phyloP scores from a whole-genome alignment of 1,284 basidiomycete genomes.

The Malassezia yamatoensis region DNA sequence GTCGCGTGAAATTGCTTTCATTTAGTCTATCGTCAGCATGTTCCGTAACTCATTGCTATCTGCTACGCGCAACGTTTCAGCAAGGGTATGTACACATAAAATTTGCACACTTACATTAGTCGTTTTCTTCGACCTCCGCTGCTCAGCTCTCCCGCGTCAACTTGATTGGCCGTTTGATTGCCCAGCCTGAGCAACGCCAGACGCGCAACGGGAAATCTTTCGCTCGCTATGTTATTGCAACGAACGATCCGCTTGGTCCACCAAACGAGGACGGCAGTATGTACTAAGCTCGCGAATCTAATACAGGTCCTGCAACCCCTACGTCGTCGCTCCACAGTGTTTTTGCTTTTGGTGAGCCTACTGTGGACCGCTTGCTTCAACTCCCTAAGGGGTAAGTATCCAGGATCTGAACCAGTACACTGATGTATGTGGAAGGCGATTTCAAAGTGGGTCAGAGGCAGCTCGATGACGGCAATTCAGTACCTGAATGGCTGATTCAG shows the following conservation, averaged over 20 bases:
- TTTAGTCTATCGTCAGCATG: constrained; percentile 8
- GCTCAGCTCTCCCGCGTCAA: constrained; percentile 39
- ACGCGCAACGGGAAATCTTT: constrained; percentile 45
- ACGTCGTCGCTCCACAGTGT: constrained; percentile 28
- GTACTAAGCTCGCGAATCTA: neutral
- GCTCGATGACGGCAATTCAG: constrained; percentile 7
- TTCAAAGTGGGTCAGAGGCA: constrained; percentile 22
- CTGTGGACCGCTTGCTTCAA: constrained; percentile 21
- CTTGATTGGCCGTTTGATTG: constrained; percentile 40
- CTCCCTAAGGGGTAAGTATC: constrained; percentile 24
- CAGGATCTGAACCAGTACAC: constrained; percentile 13
- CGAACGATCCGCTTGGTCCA: constrained; percentile 35
- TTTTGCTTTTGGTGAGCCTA: constrained; percentile 31
- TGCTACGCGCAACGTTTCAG: constrained; percentile 1
- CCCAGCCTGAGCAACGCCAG: constrained; percentile 36
- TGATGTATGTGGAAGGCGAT: constrained; percentile 30
- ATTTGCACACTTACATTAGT: constrained; percentile 6
- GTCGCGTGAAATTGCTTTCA: neutral
- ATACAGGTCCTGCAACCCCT: constrained; percentile 8
- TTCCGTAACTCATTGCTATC: constrained; percentile 8
- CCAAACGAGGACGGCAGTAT: constrained; percentile 30
- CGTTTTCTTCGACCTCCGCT: constrained; percentile 33
- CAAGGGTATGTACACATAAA: constrained; percentile 10
- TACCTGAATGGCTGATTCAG: constrained; percentile 21
- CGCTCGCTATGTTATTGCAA: constrained; percentile 42